Evolutionary conservation across 1,284 basidiomycete genomes (phyloP).

Genomic region (Mycosarcoma maydis): DNA sequence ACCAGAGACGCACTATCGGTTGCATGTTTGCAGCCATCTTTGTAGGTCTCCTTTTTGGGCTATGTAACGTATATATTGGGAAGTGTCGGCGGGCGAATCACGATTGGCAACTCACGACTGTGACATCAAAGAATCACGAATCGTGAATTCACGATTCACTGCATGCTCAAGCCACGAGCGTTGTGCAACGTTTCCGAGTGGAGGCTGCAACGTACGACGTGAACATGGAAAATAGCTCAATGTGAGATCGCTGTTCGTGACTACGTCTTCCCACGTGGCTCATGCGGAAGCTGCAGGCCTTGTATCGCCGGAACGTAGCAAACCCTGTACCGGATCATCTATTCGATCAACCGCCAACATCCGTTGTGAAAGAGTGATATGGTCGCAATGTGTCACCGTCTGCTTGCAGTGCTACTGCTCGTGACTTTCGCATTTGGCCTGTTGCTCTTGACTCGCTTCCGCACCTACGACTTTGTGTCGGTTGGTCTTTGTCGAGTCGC

Average conservation of each 20-base stretch:
- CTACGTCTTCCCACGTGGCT: background rate
- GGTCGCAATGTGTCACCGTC: slow-evolving; percentile 16
- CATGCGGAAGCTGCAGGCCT: background rate
- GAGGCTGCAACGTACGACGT: too few species aligned
- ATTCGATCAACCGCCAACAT: background rate
- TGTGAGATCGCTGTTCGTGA: background rate
- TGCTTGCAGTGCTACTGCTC: slow-evolving; percentile 12
- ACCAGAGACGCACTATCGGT: too few species aligned
- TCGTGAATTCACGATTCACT: too few species aligned
- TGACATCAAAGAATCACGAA: too few species aligned
- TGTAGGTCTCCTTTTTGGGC: too few species aligned
- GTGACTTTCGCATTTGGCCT: slow-evolving; percentile 10
- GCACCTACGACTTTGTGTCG: slow-evolving; percentile 36
- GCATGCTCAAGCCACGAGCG: too few species aligned
- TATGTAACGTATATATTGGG: too few species aligned
- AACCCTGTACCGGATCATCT: background rate
- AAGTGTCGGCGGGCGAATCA: too few species aligned
- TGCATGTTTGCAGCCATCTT: too few species aligned
- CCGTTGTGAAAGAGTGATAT: background rate
- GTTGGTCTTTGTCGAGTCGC: slow-evolving; percentile 19
- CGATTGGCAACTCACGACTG: too few species aligned
- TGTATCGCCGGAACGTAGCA: background rate
- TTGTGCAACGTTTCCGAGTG: too few species aligned
- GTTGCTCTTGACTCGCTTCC: slow-evolving; percentile 27
- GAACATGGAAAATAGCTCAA: background rate